Percentiles rank a stretch among this genome's conserved stretches.
Evolutionary conservation across 2,329 filamentous ascomycete species (phyloP).

Genomic region (Cytospora mali): DNA sequence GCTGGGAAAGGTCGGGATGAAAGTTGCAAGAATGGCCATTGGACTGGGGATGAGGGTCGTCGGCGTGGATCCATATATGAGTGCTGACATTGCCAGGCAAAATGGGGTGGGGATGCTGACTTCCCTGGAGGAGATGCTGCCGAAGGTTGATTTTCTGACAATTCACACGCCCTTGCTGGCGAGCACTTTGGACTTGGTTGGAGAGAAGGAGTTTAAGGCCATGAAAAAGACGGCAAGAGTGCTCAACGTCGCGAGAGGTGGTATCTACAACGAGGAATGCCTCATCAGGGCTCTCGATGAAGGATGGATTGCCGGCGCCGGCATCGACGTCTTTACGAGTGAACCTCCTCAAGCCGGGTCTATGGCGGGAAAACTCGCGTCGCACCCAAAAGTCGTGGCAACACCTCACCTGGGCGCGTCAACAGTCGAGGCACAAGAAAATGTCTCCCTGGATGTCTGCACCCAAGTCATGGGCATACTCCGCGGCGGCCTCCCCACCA

Average conservation of each 20-base stretch:
- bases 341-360: constrained; percentile 65
- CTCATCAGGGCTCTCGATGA: constrained; percentile 70
- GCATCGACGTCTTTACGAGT: constrained; percentile 76
- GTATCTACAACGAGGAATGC: constrained; percentile 77
- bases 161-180: constrained; percentile 81
- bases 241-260: constrained; percentile 78
- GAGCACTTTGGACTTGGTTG: constrained; percentile 74
- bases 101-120: constrained; percentile 67
- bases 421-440: constrained; percentile 82
- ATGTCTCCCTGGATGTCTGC: constrained; percentile 81
- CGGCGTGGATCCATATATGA: constrained; percentile 78
- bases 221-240: constrained; percentile 78
- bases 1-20: constrained; percentile 80
- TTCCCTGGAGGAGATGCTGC: constrained; percentile 62
- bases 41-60: constrained; percentile 76
- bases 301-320: constrained; percentile 74
- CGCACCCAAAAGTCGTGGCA: constrained; percentile 71
- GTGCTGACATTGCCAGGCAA: constrained; percentile 67
- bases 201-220: constrained; percentile 62
- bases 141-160: constrained; percentile 73
- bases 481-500: constrained; percentile 70
- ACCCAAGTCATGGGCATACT: constrained; percentile 77
- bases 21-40: constrained; percentile 77
- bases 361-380: constrained; percentile 63
- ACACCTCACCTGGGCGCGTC: constrained; percentile 81